A percentile compares a stretch with the other conserved stretches of the same genome.
These are phyloP conservation scores for Yarrowia sp. DNA, from an alignment of 805 yeast species.

Conservation along the genomic window DNA sequence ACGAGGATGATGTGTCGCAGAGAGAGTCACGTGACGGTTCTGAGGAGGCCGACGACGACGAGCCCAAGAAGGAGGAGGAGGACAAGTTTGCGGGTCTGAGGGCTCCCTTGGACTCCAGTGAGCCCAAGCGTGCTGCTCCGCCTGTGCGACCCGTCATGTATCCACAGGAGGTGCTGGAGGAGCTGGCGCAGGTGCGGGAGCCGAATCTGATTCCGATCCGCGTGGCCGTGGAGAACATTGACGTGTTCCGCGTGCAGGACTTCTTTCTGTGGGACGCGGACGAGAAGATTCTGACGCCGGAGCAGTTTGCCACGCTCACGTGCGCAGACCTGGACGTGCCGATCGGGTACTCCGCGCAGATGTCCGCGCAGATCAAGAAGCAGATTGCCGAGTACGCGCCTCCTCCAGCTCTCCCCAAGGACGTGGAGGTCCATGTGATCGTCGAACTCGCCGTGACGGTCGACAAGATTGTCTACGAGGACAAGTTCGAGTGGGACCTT, in stretches of 20 bases:
- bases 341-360: conserved; percentile 54
- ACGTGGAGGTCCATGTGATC: conserved; percentile 67
- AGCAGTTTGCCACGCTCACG: conserved; percentile 67
- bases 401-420: conserved; percentile 63
- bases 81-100: conserved; percentile 43
- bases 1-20: conserved; percentile 26
- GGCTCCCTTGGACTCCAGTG: conserved; percentile 35
- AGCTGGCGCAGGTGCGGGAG: conserved; percentile 42
- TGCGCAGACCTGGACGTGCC: conserved; percentile 85
- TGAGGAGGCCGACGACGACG: background rate
- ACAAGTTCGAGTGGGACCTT: conserved; percentile 93
- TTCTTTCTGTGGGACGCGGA: conserved; percentile 71
- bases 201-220: conserved; percentile 63
- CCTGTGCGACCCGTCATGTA: conserved; percentile 31
- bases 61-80: conserved; percentile 31
- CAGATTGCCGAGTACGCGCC: conserved; percentile 78
- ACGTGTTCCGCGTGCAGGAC: conserved; percentile 52
- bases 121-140: conserved; percentile 18
- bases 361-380: conserved; percentile 68
- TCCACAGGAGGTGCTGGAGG: conserved; percentile 41
- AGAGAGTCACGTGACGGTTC: conserved; percentile 6
- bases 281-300: conserved; percentile 67
- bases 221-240: conserved; percentile 57
- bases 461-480: conserved; percentile 81
- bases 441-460: conserved; percentile 78